Evolutionary conservation across 306 rosid genomes (phyloP), one percentile per base, ranked within the genome.

Genomic region (Morella rubra): DNA sequence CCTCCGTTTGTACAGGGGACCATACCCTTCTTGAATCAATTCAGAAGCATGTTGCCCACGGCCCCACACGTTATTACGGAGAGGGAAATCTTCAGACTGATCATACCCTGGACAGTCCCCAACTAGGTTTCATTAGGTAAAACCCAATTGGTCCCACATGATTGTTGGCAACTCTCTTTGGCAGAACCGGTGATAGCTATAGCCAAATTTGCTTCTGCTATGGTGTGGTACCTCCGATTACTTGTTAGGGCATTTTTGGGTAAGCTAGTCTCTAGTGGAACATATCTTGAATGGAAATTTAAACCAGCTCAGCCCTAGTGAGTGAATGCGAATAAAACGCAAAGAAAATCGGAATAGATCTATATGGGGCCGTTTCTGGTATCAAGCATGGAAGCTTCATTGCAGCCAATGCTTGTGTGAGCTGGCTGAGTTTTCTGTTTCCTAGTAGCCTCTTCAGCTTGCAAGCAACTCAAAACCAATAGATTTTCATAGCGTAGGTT

Each of bases 341-440:
- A 65, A 18, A 65, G 19, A 9, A 16, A 41, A 41, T 8, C 42
- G 24, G 18, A 44, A 8, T 18, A 18, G 8, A 9, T 18, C 49
- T 65, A 18, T 27, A 15, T 7, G 40, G 62, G 60, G 51, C 11
- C 81, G 50, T 74, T 44, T 77, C 64, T 56, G 44, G 53, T 69
- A 55, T 42, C 37, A 41, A 65, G 22, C 3, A 62, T 61, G 68
- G 5, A 14, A 37, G 44, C 44, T 60, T 27, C 14, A 27, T 60
- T 27, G 44, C 44, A 60, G 42, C 69, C 69, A 54, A 42, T 18
- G 7, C 1, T 46, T 18, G 40, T 14, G 44, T 67, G 69, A 67
- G 74, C 74, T 76, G 56, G 67, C 66, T 20, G 24, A 5, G 2
- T 73, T 49, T 18, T 60, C 20, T 8, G 3, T 16, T 66, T 46